These are phyloP conservation scores for Angophora floribunda DNA, from an alignment of 345 rosid species.

Conservation along the genomic window DNA sequence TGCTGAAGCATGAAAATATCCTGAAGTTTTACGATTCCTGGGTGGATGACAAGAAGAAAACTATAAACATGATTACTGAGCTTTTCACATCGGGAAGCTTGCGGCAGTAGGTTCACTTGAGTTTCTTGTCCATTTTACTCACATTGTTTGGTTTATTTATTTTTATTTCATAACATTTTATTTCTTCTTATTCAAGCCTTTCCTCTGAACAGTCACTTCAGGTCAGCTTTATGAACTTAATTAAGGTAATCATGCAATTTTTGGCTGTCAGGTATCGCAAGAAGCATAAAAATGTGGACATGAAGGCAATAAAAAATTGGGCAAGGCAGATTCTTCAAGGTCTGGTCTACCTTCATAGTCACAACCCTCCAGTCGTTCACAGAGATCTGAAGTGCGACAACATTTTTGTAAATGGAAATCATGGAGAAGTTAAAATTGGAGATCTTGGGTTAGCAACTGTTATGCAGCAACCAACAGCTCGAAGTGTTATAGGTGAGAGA, in stretches of 20 bases:
- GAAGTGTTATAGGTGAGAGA: slow-evolving; percentile 46
- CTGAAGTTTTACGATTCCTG: slow-evolving; percentile 55
- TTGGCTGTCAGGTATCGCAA: slow-evolving; percentile 28
- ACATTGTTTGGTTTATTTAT: not conserved
- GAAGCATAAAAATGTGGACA: slow-evolving; percentile 51
- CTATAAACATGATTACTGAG: slow-evolving; percentile 84
- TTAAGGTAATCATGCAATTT: not conserved
- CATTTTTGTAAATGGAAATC: slow-evolving; percentile 53
- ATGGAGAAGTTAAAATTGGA: slow-evolving; percentile 63
- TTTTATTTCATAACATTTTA: not conserved
- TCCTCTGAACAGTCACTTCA: not conserved
- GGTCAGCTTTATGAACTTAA: not conserved
- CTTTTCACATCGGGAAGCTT: slow-evolving; percentile 78
- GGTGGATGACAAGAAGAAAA: slow-evolving; percentile 67
- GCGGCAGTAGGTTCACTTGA: slow-evolving; percentile 39
- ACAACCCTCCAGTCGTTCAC: slow-evolving; percentile 47
- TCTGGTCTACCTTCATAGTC: slow-evolving; percentile 44
- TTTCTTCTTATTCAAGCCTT: not conserved
- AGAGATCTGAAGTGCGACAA: slow-evolving; percentile 69
- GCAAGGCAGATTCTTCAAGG: slow-evolving; percentile 56
- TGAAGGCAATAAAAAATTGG: slow-evolving; percentile 54
- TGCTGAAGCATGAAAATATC: slow-evolving; percentile 64
- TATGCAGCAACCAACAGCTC: slow-evolving; percentile 59
- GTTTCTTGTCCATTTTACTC: not conserved
- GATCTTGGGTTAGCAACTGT: slow-evolving; percentile 64